These are phyloP conservation scores for Catenaria anguillulae DNA, from an alignment of 371 early-diverging fungal species.

Conservation along the genomic window DNA sequence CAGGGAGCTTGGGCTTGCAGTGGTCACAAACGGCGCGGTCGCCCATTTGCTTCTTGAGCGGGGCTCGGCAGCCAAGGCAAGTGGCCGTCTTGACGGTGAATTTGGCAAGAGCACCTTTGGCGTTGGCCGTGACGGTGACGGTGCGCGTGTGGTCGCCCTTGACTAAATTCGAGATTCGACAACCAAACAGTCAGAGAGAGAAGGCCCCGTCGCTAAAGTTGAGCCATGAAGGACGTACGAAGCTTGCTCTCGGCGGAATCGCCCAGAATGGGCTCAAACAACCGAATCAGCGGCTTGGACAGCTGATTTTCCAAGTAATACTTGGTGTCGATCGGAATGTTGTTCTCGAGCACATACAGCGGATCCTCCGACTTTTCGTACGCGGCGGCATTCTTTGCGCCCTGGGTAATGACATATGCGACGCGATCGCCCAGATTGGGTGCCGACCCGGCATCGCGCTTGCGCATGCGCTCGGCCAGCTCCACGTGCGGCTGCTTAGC, in stretches of 20 bases:
- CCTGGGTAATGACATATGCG: conserved; percentile 96
- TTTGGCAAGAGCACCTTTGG: conserved; percentile 79
- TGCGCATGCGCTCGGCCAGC: conserved; percentile 90
- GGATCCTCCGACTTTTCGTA: conserved; percentile 99
- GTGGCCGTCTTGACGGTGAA: conserved; percentile 82
- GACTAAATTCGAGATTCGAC: conserved; percentile 19
- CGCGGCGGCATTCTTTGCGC: conserved; percentile 72
- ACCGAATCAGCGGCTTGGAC: conserved; percentile 86
- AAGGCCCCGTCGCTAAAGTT: too few species aligned
- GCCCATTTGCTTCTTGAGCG: conserved; percentile 25
- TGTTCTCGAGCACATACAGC: conserved; percentile 95
- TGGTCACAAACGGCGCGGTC: conserved; percentile 64
- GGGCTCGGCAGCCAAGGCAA: conserved; percentile 90
- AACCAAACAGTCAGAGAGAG: not conserved
- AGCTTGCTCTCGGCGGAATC: conserved; percentile 63
- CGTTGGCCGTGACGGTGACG: conserved; percentile 71
- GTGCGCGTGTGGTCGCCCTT: conserved; percentile 86
- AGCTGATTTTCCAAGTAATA: conserved; percentile 99
- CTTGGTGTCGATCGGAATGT: conserved; percentile 96
- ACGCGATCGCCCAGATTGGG: conserved; percentile 98
- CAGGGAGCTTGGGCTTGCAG: conserved; percentile 56
- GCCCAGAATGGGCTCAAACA: conserved; percentile 97
- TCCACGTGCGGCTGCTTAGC: conserved; percentile 97
- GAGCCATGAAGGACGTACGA: conserved; percentile 42
- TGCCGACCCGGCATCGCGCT: conserved; percentile 94